These are phyloP conservation scores for Coemansia sp. DNA, from an alignment of 192 early-diverging fungal species.

Conservation along the genomic window DNA sequence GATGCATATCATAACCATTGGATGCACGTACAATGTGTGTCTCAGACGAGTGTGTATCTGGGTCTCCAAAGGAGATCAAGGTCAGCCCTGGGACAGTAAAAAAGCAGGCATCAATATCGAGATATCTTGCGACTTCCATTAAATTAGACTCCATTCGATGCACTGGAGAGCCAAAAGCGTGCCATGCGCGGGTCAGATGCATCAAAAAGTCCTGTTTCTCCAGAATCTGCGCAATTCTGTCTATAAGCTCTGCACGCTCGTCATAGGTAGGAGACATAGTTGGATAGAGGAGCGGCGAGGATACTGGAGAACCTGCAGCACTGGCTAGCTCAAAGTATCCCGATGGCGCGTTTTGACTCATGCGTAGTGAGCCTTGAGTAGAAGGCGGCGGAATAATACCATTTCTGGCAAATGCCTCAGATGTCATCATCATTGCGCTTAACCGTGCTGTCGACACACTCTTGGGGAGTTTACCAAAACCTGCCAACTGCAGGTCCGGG, in stretches of 20 bases:
- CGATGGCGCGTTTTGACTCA: slow-evolving; percentile 12
- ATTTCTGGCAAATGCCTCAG: slow-evolving; percentile 31
- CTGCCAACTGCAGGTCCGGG: neutral
- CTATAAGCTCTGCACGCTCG: slow-evolving; percentile 20
- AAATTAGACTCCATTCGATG: slow-evolving; percentile 63
- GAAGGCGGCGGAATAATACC: slow-evolving; percentile 39
- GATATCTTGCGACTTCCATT: slow-evolving; percentile 54
- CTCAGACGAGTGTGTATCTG: slow-evolving; percentile 67
- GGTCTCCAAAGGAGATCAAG: slow-evolving; percentile 65
- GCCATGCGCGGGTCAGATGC: slow-evolving; percentile 60
- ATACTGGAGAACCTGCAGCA: slow-evolving; percentile 2
- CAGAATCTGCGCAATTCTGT: slow-evolving; percentile 61
- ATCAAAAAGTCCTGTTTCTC: slow-evolving; percentile 63
- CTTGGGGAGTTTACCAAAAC: neutral
- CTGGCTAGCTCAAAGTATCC: slow-evolving; percentile 22
- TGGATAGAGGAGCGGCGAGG: neutral
- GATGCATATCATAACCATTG: slow-evolving; percentile 63
- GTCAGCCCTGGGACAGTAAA: slow-evolving; percentile 66
- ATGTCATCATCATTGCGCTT: slow-evolving; percentile 38
- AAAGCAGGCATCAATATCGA: slow-evolving; percentile 62
- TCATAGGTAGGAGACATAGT: slow-evolving; percentile 1
- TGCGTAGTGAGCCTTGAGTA: slow-evolving; percentile 24
- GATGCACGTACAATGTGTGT: slow-evolving; percentile 64
- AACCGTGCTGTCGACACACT: slow-evolving; percentile 27
- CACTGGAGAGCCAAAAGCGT: slow-evolving; percentile 63